Base-by-base conservation (phyloP, 495 filamentous ascomycete species). In the Jackrogersella minutella region DNA sequence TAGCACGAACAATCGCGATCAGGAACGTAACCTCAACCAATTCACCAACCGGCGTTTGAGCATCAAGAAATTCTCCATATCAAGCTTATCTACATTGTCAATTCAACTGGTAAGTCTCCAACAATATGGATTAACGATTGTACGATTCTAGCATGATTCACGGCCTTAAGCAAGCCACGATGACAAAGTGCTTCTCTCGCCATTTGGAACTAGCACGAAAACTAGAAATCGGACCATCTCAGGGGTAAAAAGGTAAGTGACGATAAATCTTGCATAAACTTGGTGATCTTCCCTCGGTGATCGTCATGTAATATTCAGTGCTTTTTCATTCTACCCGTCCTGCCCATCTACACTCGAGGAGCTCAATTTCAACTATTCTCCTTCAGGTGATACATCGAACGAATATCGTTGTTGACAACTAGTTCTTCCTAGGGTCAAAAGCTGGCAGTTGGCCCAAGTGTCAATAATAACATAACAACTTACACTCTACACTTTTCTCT, bases 191-290 rank as follows among this genome's bases (percentile, higher is more conserved):
- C 4, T 44, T n/a, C n/a, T n/a, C n/a, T n/a, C n/a, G n/a, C n/a
- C n/a, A n/a, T n/a, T n/a, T n/a, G n/a, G n/a, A n/a, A n/a, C 14
- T 21, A 14, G 37, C 36, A 24, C 47, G 44, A 26, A 47, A n/a
- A 31, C 10, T 8, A 19, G 39, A 57, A 44, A 58, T 58, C 52
- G 21, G 14, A 11, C 24, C 46, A 64, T n/a, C 34, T 64, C 34
- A 46, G 56, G 55, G 58, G 41, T 47, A 11, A 21, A 58, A 21
- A n/a, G n/a, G 65, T 39, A 49, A 17, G 19, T 51, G 36, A 56
- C 44, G 55, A 37, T 47, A 17, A 21, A 52, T 64, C 60, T 62
- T 65, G 66, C 62, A 69, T 69, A 69, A 69, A 69, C 66, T 46
- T 49, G 14, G 31, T 49, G 44, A 65, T 69, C 56, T 62, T 36